Conservation (phyloP, 2,329 filamentous ascomycete species). For the Pseudogymnoascus sp. region DNA sequence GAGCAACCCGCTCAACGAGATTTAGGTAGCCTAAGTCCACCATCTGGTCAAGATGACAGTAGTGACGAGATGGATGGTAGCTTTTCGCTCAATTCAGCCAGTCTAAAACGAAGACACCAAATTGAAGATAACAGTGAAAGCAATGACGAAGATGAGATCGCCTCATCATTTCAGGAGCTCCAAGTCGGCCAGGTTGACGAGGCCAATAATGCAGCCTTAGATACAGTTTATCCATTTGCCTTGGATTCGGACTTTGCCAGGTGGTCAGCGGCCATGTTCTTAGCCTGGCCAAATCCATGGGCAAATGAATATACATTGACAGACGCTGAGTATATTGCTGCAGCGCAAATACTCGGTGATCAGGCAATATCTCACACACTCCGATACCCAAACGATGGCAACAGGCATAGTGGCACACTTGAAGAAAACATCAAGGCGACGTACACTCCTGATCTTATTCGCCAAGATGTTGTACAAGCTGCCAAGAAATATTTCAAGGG, state of each 20-base stretch:
- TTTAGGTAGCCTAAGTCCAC: constrained; percentile 40
- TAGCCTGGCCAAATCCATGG: constrained; percentile 50
- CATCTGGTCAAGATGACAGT: constrained; percentile 49
- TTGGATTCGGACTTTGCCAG: constrained; percentile 27
- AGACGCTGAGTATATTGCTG: constrained; percentile 55
- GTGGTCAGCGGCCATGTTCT: constrained; percentile 44
- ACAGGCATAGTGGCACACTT: constrained; percentile 18
- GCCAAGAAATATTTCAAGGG: constrained; percentile 37
- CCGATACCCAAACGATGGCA: constrained; percentile 17
- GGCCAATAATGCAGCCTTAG: constrained; percentile 14
- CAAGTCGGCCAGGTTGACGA: constrained; percentile 20
- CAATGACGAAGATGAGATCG: constrained; percentile 21
- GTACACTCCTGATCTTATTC: constrained; percentile 23
- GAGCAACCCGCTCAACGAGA: constrained; percentile 33
- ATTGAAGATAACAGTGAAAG: constrained; percentile 15
- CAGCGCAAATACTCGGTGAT: constrained; percentile 64
- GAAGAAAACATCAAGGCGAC: background rate
- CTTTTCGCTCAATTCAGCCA: constrained; percentile 39
- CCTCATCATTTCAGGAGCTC: constrained; percentile 25
- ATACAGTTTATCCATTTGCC: constrained; percentile 21
- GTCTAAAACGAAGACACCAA: constrained; percentile 26
- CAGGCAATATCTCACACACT: constrained; percentile 51
- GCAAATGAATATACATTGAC: constrained; percentile 24
- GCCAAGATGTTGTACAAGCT: constrained; percentile 39
- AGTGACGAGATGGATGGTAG: constrained; percentile 43